Percentiles rank a stretch among this genome's conserved stretches.
phyloP scores from a whole-genome alignment of 176 grass and related monocot species.

The maize (Zea mays) region Zm-B73-REFERENCE-NAM-5.0 NC_050099.1:99455501-99456000 shows the following conservation, averaged over 20 bases:
- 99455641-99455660: conserved; percentile 99
- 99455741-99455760: conserved; percentile 29
- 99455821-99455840: not conserved
- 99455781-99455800: not conserved
- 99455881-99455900: not conserved
- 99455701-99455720: conserved; percentile 5
- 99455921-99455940: conserved; percentile 1
- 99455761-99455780: not conserved
- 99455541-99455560: conserved; percentile 1
- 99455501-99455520: not conserved
- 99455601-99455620: conserved; percentile 77
- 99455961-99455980: conserved; percentile 34
- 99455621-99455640: conserved; percentile 81
- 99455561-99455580: conserved; percentile 36
- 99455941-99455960: conserved; percentile 33
- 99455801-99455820: not conserved
- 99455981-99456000: conserved; percentile 82
- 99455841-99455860: not conserved
- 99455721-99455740: conserved; percentile 10
- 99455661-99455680: conserved; percentile 71
- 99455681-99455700: conserved; percentile 29
- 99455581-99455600: conserved; percentile 44
- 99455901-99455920: not conserved
- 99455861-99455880: not conserved
- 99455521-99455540: not conserved